Evolutionary conservation across 139 green algal genomes (phyloP).

Genomic region (Eudorina sp.): DNA sequence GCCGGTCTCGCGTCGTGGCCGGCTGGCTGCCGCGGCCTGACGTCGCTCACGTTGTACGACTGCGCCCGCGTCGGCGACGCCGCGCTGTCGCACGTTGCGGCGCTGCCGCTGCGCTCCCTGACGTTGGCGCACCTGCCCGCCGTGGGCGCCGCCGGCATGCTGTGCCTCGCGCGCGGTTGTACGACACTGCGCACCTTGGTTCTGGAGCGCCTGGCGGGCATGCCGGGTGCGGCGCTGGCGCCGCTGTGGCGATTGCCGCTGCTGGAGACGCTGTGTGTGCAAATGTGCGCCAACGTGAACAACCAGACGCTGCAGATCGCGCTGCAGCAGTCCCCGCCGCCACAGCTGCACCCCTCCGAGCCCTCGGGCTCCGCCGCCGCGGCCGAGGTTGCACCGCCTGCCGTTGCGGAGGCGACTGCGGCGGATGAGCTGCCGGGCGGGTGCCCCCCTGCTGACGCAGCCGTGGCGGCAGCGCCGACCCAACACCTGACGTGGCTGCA

Average conservation of each 20-base stretch:
- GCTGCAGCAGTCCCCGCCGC: background rate
- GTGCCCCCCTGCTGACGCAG: background rate
- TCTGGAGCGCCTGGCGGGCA: conserved; percentile 22
- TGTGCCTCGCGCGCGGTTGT: background rate
- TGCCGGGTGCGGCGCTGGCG: background rate
- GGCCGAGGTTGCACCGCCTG: no score
- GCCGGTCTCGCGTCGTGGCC: conserved; percentile 14
- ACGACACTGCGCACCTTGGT: background rate
- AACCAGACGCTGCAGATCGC: background rate
- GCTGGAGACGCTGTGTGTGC: conserved; percentile 66
- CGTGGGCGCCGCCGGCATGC: background rate
- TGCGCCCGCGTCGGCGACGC: background rate
- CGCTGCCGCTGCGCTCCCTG: background rate
- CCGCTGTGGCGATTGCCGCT: conserved; percentile 58
- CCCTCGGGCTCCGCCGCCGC: background rate
- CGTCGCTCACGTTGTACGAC: conserved; percentile 13
- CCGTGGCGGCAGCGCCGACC: background rate
- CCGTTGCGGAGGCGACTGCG: no score
- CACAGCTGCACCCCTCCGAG: background rate
- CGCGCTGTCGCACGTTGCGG: background rate
- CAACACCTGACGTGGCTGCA: background rate
- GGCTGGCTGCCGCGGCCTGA: background rate
- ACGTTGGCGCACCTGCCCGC: conserved; percentile 12
- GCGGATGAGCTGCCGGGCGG: background rate
- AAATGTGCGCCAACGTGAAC: conserved; percentile 19